Conservation (phyloP, 768 basidiomycete genomes). For the Stropharia rugosoannulata region DNA sequence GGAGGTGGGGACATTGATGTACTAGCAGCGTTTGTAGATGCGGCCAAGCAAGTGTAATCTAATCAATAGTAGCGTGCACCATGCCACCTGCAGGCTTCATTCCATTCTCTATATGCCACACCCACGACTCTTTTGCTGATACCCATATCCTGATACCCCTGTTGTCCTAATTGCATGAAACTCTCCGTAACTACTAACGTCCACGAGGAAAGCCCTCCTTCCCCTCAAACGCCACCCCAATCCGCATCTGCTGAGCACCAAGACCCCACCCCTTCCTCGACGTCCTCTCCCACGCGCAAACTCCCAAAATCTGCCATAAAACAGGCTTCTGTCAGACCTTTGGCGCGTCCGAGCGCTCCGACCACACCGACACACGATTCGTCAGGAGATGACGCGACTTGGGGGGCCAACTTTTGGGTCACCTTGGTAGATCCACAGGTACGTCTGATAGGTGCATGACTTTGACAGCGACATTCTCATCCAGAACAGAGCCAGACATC, state of each 20-base stretch:
- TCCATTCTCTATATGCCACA: conserved; percentile 2
- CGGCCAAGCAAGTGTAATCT: conserved; percentile 28
- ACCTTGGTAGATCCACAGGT: conserved; percentile 91
- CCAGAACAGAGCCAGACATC: conserved; percentile 51
- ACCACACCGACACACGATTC: conserved; percentile 23
- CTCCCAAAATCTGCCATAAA: conserved; percentile 18
- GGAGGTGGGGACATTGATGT: conserved; percentile 35
- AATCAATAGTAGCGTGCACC: conserved; percentile 9
- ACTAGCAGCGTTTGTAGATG: conserved; percentile 43
- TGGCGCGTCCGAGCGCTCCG: conserved; percentile 18
- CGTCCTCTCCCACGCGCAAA: conserved; percentile 19
- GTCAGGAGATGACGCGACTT: conserved; percentile 48
- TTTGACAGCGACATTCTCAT: neutral
- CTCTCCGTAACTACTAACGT: conserved; percentile 18
- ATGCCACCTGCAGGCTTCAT: conserved; percentile 3
- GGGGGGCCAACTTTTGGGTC: conserved; percentile 95
- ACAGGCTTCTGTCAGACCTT: conserved; percentile 23
- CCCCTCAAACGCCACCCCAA: conserved; percentile 17
- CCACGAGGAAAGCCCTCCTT: conserved; percentile 3
- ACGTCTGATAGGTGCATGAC: conserved; percentile 23
- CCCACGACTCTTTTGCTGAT: conserved; percentile 10
- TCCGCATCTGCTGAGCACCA: conserved; percentile 12
- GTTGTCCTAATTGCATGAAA: neutral
- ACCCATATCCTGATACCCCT: conserved; percentile 8
- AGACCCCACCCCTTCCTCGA: conserved; percentile 19